These are phyloP conservation scores for Pelargonium cotyledonis DNA, from an alignment of 441 rosid genomes.

Conservation along the genomic window DNA sequence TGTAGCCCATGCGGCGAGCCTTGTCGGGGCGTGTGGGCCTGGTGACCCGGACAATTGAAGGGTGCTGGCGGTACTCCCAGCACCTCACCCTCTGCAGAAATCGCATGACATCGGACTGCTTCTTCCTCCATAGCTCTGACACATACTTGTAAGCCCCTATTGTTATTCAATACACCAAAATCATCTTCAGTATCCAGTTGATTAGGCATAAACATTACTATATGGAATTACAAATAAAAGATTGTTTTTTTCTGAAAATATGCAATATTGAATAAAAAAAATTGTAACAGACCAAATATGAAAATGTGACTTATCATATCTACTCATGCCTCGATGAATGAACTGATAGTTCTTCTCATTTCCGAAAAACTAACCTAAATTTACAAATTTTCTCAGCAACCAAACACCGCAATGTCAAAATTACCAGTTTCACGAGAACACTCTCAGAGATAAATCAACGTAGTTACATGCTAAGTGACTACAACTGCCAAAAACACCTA, in stretches of 20 bases:
- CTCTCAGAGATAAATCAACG: background rate
- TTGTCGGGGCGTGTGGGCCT: slow-evolving; percentile 64
- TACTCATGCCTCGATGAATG: no score
- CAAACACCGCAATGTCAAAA: background rate
- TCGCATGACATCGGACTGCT: slow-evolving; percentile 70
- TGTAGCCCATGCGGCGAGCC: slow-evolving; percentile 60
- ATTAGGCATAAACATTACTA: background rate
- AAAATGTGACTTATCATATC: no score
- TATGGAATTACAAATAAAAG: background rate
- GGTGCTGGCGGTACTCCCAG: slow-evolving; percentile 65
- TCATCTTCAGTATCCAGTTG: background rate
- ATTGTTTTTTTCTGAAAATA: background rate
- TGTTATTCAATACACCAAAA: background rate
- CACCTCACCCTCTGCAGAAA: slow-evolving; percentile 66
- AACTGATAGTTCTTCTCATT: background rate
- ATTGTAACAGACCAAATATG: no score
- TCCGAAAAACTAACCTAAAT: background rate
- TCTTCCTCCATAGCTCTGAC: slow-evolving; percentile 71
- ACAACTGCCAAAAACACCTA: background rate
- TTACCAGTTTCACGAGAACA: background rate
- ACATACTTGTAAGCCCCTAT: slow-evolving; percentile 61
- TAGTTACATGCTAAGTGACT: background rate
- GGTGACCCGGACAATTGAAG: slow-evolving; percentile 53
- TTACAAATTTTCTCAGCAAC: background rate
- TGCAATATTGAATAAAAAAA: background rate